A percentile compares a stretch with the other conserved stretches of the same genome.
Evolutionary conservation across 345 rosid genomes (phyloP).

Genomic region (Heritiera fomes): DNA sequence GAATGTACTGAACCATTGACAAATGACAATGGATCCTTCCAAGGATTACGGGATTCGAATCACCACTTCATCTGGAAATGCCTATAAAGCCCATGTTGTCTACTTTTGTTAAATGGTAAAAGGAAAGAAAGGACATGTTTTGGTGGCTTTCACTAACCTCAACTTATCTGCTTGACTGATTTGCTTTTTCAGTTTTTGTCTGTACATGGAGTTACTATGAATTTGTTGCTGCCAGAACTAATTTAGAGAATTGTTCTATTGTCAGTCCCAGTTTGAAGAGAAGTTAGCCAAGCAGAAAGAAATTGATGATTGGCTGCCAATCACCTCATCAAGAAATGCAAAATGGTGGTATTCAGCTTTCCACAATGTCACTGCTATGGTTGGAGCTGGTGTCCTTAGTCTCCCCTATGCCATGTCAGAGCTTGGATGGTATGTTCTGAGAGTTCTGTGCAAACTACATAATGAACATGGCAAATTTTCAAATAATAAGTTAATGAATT

Average conservation of each 20-base stretch:
- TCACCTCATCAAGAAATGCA: slow-evolving; percentile 68
- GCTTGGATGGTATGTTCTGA: slow-evolving; percentile 64
- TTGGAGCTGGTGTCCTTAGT: slow-evolving; percentile 88
- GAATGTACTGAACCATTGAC: background rate
- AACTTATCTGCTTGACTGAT: background rate
- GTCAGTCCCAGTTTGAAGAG: slow-evolving; percentile 30
- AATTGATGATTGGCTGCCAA: slow-evolving; percentile 77
- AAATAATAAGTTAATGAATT: no score
- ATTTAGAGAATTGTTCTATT: background rate
- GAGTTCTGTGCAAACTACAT: background rate
- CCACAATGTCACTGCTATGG: slow-evolving; percentile 92
- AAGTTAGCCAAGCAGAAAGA: slow-evolving; percentile 47
- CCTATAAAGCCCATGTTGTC: background rate
- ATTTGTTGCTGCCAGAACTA: background rate
- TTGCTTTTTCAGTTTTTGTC: background rate
- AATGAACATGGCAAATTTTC: background rate
- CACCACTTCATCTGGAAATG: background rate
- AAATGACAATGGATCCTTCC: background rate
- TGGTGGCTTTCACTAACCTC: slow-evolving; percentile 6
- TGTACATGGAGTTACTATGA: background rate
- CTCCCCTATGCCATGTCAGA: slow-evolving; percentile 78
- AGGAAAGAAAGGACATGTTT: background rate
- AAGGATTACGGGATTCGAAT: background rate
- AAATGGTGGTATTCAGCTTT: slow-evolving; percentile 95
- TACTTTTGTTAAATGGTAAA: background rate